A percentile compares a stretch with the other conserved stretches of the same genome.
Conservation (phyloP, 179 eudicot species). For the Spinacia oleracea region DNA sequence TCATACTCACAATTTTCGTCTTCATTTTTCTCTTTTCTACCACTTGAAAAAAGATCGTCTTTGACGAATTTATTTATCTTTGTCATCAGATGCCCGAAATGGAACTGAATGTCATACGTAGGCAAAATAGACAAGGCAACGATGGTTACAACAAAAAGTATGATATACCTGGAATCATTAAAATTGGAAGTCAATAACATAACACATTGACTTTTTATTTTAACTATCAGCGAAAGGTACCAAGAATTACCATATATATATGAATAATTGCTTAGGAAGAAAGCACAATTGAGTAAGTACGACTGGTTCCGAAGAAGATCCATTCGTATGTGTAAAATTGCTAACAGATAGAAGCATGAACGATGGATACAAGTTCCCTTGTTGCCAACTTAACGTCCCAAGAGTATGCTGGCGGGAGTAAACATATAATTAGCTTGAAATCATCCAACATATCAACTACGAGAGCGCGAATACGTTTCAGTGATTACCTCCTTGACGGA, state of each 20-base stretch:
- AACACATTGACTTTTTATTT: neutral
- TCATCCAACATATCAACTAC: neutral
- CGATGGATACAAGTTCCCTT: constrained; percentile 87
- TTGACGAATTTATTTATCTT: constrained; percentile 34
- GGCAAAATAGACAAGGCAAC: constrained; percentile 67
- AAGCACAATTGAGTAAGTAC: constrained; percentile 65
- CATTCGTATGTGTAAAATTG: constrained; percentile 40
- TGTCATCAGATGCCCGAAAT: constrained; percentile 33
- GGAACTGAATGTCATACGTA: constrained; percentile 46
- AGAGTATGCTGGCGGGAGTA: constrained; percentile 70
- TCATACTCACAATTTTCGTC: constrained; percentile 88
- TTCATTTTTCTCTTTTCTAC: constrained; percentile 73
- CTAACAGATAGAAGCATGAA: constrained; percentile 80
- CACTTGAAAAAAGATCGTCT: constrained; percentile 33
- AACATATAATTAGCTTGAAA: constrained; percentile 20
- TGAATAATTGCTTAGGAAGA: constrained; percentile 71
- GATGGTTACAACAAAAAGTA: constrained; percentile 68
- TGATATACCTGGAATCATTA: constrained; percentile 62
- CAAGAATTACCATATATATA: constrained; percentile 74
- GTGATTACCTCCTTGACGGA: constrained; percentile 66
- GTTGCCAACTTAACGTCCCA: constrained; percentile 97
- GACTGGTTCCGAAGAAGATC: constrained; percentile 44
- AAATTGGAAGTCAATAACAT: constrained; percentile 21
- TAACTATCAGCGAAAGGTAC: neutral
- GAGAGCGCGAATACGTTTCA: neutral